These are phyloP conservation scores for Psidium guajava DNA, from an alignment of 345 rosid genomes.

Conservation along the genomic window DNA sequence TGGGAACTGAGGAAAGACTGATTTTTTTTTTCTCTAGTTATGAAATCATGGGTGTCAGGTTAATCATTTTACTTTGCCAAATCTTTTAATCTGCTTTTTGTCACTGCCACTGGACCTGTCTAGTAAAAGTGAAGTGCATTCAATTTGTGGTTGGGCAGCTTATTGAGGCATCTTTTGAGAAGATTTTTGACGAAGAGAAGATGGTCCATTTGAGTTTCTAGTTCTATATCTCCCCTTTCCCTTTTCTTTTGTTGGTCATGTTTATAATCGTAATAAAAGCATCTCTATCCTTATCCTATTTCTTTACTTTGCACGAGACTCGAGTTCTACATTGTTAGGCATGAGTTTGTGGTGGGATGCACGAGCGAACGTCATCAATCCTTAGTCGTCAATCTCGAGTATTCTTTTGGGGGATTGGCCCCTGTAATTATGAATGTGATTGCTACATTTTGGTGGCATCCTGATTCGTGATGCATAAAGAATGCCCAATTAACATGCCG, in stretches of 20 bases:
- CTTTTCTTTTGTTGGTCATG: not conserved
- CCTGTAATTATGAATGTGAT: not conserved
- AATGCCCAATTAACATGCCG: slow-evolving; percentile 7
- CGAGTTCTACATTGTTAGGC: not conserved
- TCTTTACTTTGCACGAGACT: not conserved
- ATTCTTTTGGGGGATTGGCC: not conserved
- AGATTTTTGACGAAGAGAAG: not conserved
- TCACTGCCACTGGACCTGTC: not conserved
- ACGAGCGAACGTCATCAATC: not conserved
- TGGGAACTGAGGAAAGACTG: not conserved
- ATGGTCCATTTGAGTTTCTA: not conserved
- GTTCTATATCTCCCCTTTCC: not conserved
- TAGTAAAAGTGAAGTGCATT: not conserved
- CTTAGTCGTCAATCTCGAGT: not conserved
- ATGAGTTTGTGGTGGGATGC: not conserved
- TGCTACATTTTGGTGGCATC: not conserved
- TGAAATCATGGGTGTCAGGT: not conserved
- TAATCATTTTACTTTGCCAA: not conserved
- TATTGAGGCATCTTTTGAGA: not conserved
- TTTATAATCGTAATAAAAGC: not conserved
- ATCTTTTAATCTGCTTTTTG: not conserved
- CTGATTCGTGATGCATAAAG: not conserved
- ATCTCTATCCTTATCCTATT: not conserved
- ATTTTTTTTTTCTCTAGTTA: not conserved
- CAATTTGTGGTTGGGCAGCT: not conserved